A percentile compares a stretch with the other conserved stretches of the same genome.
These are phyloP conservation scores for Camellia japonica DNA, from an alignment of 148 eudicot genomes.

Conservation along the genomic window DNA sequence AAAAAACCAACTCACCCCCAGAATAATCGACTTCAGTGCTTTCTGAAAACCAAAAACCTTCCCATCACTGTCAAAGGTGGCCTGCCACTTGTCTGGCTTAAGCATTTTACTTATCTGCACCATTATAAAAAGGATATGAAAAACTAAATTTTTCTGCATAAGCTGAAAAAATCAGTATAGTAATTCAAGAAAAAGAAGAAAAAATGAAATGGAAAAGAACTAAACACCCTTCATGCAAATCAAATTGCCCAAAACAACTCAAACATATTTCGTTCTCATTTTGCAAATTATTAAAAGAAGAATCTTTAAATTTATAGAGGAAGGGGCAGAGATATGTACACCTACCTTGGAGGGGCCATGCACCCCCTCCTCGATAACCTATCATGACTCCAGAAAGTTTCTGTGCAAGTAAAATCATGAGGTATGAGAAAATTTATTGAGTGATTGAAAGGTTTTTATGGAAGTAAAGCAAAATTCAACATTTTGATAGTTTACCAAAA, in stretches of 20 bases:
- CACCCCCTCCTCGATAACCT: too few relatives aligned
- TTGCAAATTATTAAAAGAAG: neutral
- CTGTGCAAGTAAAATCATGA: too few relatives aligned
- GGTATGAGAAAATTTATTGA: too few relatives aligned
- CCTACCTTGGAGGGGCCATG: neutral
- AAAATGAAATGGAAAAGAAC: neutral
- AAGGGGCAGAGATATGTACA: neutral
- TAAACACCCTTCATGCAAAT: neutral
- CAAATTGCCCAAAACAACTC: neutral
- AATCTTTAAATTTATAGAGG: neutral
- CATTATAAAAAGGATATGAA: slow-evolving; percentile 13
- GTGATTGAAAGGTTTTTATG: too few relatives aligned
- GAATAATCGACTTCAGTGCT: slow-evolving; percentile 67
- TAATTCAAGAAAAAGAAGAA: too few relatives aligned
- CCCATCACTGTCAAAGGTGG: slow-evolving; percentile 77
- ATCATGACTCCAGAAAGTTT: too few relatives aligned
- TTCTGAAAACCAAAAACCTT: slow-evolving; percentile 73
- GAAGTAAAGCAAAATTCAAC: too few relatives aligned
- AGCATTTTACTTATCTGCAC: slow-evolving; percentile 88
- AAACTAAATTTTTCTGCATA: slow-evolving; percentile 1
- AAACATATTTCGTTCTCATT: neutral
- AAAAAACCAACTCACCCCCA: slow-evolving; percentile 58
- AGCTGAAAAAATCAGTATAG: neutral
- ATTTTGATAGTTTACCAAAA: too few relatives aligned
- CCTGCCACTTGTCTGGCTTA: slow-evolving; percentile 96